Evolutionary conservation across 768 basidiomycete species (phyloP), one percentile per base, ranked within the genome.

Genomic region (Steccherinum ochraceum): DNA sequence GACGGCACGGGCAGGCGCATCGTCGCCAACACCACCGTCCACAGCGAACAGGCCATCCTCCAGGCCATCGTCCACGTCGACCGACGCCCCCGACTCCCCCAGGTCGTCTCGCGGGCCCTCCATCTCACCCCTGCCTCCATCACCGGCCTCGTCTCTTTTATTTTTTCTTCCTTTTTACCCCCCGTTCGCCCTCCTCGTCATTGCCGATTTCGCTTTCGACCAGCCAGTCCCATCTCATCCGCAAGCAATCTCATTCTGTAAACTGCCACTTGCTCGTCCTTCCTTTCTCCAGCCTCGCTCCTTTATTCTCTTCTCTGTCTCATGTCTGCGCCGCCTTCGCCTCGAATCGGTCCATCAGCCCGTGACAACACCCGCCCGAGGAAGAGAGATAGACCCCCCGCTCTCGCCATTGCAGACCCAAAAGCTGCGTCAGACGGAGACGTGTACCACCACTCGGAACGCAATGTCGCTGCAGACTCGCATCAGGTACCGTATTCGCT

Each of bases 331-430:
- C 59, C 69, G 42, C 52, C 68, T 30, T 58, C 61, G 44, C 65
- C 65, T 67, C 69, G 57, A 69, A 68, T 57, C 70, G 72, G 52
- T 66, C 73, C 60, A 66, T 65, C 65, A 57, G 66, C 67, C 60
- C 64, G 68, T 58, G 66, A 69, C 64, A 69, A 63, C 60, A 56
- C 61, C 56, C 64, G 65, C 45, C 58, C 64, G 56, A 75, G 66
- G 69, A 73, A 68, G 64, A 73, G 72, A 65, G 78, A 79, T 63
- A 72, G 74, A 58, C 76, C 77, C 40, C 73, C 77, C 35, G 72
- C 75, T 49, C 75, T 81, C 54, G 76, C 78, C 59, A 72, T 78
- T 47, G 62, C 66, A 51, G 67, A 69, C 49, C 56, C 63, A 43
- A 66, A 69, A 51, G 59, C 68, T 23, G 59, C 60, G 26, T 69